Conservation (phyloP, 306 rosid genomes). For the Quercus berberidifolia region DNA sequence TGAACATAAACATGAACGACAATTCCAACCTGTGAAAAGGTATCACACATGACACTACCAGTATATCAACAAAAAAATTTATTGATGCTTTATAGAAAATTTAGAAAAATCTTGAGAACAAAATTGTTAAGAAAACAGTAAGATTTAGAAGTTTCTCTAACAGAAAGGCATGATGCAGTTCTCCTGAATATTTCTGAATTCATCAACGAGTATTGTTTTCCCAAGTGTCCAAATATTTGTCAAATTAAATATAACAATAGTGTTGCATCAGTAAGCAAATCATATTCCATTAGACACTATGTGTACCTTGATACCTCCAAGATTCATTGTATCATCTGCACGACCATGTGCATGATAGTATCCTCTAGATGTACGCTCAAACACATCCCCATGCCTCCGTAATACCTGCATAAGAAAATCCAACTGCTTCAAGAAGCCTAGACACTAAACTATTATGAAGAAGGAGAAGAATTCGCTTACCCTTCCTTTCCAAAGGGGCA, state of each 20-base stretch:
- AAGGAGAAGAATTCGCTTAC: constrained; percentile 40
- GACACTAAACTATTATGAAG: background rate
- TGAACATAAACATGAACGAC: background rate
- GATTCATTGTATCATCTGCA: constrained; percentile 97
- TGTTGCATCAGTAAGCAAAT: background rate
- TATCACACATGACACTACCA: background rate
- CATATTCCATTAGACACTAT: background rate
- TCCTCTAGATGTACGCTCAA: constrained; percentile 74
- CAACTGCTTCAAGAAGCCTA: constrained; percentile 8
- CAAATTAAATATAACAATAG: background rate
- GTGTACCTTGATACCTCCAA: constrained; percentile 93
- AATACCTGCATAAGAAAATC: constrained; percentile 50
- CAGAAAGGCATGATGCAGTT: background rate
- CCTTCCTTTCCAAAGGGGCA: constrained; percentile 82
- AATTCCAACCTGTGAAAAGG: background rate
- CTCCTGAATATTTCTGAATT: background rate
- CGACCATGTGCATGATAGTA: constrained; percentile 97
- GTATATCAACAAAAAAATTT: background rate
- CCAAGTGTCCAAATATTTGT: background rate
- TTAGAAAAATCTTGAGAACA: background rate
- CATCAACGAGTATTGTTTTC: background rate
- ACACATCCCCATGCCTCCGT: constrained; percentile 91
- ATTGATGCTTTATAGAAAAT: background rate
- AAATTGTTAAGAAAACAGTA: background rate
- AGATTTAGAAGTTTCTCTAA: background rate